Percentiles rank a stretch among this genome's conserved stretches.
phyloP scores from a whole-genome alignment of 1,139 yeast genomes.

The Blastobotrys apis region DNA sequence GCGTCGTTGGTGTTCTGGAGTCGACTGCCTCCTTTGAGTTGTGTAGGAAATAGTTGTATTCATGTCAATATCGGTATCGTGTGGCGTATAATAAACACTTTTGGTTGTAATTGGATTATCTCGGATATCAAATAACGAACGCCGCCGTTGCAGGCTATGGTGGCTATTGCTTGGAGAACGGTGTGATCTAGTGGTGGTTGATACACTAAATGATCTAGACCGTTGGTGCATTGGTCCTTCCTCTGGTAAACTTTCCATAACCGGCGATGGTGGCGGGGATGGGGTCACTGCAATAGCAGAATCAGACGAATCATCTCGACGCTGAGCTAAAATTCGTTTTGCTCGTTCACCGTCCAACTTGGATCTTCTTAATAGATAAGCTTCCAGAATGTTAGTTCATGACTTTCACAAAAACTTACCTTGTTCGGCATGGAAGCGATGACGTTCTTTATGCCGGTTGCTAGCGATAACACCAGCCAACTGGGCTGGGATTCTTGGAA shows the following conservation, averaged over 20 bases:
- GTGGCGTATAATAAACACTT: slow-evolving; percentile 11
- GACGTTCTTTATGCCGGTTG: slow-evolving; percentile 25
- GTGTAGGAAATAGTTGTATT: neutral
- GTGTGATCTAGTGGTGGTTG: neutral
- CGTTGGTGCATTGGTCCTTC: too few relatives aligned
- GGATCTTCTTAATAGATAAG: slow-evolving; percentile 9
- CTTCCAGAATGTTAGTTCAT: slow-evolving; percentile 6
- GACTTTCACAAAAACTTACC: slow-evolving; percentile 12
- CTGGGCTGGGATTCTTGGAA: slow-evolving; percentile 27
- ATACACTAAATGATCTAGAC: neutral
- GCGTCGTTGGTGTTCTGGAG: slow-evolving; percentile 3
- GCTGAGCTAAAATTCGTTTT: slow-evolving; percentile 13
- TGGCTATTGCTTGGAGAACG: neutral
- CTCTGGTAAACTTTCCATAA: too few relatives aligned
- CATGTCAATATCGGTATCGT: neutral
- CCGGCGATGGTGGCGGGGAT: slow-evolving; percentile 15
- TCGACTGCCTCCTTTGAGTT: neutral
- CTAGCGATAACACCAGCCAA: slow-evolving; percentile 23
- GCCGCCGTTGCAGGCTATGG: slow-evolving; percentile 1
- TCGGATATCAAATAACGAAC: slow-evolving; percentile 7
- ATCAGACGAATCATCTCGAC: neutral
- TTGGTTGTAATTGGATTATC: neutral
- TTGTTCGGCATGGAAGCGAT: slow-evolving; percentile 23
- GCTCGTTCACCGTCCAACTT: slow-evolving; percentile 19
- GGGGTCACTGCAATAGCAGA: too few relatives aligned